These are phyloP conservation scores for Aspergillus ochraceoroseus DNA, from an alignment of 2,329 filamentous ascomycete genomes.

Conservation along the genomic window DNA sequence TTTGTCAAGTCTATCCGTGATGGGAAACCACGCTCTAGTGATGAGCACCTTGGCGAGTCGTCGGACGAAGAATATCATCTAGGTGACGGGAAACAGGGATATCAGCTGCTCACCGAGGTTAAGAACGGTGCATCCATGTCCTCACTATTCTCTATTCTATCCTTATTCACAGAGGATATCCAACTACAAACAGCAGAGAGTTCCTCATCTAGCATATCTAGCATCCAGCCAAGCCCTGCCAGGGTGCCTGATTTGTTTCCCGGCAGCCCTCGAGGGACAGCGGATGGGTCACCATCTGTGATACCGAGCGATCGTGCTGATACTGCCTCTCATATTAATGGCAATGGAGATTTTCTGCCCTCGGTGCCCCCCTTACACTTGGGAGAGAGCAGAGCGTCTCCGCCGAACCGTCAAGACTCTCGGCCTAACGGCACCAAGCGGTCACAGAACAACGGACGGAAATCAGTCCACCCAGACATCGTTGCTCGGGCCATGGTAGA, in stretches of 20 bases:
- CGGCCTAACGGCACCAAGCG: slow-evolving; percentile 19
- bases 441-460: slow-evolving; percentile 40
- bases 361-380: slow-evolving; percentile 71
- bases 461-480: slow-evolving; percentile 91
- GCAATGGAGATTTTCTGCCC: slow-evolving; percentile 44
- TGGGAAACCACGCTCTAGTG: slow-evolving; percentile 35
- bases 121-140: slow-evolving; percentile 99
- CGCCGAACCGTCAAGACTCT: slow-evolving; percentile 27
- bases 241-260: slow-evolving; percentile 39
- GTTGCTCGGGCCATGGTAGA: slow-evolving; percentile 94
- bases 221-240: slow-evolving; percentile 26
- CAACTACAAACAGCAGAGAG: slow-evolving; percentile 66
- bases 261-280: slow-evolving; percentile 34
- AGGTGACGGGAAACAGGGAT: slow-evolving; percentile 66
- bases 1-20: slow-evolving; percentile 83
- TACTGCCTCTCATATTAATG: slow-evolving; percentile 20
- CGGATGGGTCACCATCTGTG: slow-evolving; percentile 27
- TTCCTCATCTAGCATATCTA: slow-evolving; percentile 38
- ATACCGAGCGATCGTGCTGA: slow-evolving; percentile 21
- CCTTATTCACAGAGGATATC: slow-evolving; percentile 92
- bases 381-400: slow-evolving; percentile 46
- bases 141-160: slow-evolving; percentile 93
- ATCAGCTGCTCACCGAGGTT: slow-evolving; percentile 92
- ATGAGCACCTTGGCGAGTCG: slow-evolving; percentile 47
- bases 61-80: slow-evolving; percentile 65